A percentile compares a stretch with the other conserved stretches of the same genome.
phyloP scores from a whole-genome alignment of 2,329 filamentous ascomycete genomes.

The Fusarium udum region DNA sequence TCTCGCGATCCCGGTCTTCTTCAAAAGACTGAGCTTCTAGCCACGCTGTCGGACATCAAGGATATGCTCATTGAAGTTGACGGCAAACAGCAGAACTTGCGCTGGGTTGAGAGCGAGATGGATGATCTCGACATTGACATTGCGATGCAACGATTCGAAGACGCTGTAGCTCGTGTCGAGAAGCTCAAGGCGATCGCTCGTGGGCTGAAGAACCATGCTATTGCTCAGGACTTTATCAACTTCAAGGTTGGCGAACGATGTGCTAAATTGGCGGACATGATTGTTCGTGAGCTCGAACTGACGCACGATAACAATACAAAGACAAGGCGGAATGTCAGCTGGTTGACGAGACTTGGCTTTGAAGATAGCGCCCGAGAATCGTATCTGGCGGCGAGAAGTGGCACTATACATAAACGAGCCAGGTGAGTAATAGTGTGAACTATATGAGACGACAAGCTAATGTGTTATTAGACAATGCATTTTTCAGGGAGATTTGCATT shows the following conservation, averaged over 20 bases:
- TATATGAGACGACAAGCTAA: conserved; percentile 9
- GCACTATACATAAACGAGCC: conserved; percentile 81
- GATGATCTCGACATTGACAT: conserved; percentile 97
- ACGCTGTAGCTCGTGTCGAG: conserved; percentile 84
- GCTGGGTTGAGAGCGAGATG: conserved; percentile 94
- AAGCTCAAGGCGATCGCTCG: conserved; percentile 82
- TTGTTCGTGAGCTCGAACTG: conserved; percentile 80
- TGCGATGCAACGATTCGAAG: conserved; percentile 87
- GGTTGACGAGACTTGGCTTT: conserved; percentile 87
- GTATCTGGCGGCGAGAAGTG: conserved; percentile 82
- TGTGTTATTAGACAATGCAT: conserved; percentile 78
- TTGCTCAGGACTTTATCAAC: conserved; percentile 91
- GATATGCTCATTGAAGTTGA: conserved; percentile 96
- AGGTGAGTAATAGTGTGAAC: conserved; percentile 62
- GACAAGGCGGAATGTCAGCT: conserved; percentile 82
- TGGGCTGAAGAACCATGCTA: conserved; percentile 82
- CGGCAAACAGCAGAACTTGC: conserved; percentile 93
- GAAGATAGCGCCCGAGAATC: conserved; percentile 89
- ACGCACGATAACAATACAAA: conserved; percentile 80
- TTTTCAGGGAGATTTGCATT: conserved; percentile 90
- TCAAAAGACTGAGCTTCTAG: conserved; percentile 82
- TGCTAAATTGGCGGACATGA: conserved; percentile 76
- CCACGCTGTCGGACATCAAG: conserved; percentile 79
- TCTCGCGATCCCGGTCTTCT: conserved; percentile 79
- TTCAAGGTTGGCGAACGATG: conserved; percentile 91